Evolutionary conservation across 768 basidiomycete genomes (phyloP).

Genomic region (Agrocybe praecox): DNA sequence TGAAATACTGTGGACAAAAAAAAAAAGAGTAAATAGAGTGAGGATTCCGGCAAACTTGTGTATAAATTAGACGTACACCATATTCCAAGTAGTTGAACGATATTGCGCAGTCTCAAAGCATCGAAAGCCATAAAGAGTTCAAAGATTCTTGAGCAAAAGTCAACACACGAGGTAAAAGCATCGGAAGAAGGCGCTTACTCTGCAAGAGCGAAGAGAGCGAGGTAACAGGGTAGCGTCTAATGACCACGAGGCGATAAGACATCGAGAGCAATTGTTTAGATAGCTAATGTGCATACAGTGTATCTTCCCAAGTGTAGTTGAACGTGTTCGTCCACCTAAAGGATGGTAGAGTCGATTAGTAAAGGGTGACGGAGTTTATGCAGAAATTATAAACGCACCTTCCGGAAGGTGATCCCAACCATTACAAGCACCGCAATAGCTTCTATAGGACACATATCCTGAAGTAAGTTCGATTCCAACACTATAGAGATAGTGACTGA

Average conservation of each 20-base stretch:
- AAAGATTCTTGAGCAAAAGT: constrained; percentile 57
- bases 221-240: constrained; percentile 82
- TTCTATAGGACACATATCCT: constrained; percentile 44
- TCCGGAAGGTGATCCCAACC: constrained; percentile 71
- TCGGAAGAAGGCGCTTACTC: constrained; percentile 50
- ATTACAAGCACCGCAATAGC: constrained; percentile 74
- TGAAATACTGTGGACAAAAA: constrained; percentile 62
- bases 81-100: constrained; percentile 78
- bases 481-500: constrained; percentile 37
- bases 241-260: not conserved
- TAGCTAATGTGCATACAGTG: constrained; percentile 42
- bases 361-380: not conserved
- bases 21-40: not conserved
- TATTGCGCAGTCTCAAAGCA: constrained; percentile 77
- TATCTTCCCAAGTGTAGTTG: constrained; percentile 43
- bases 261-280: not conserved
- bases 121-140: constrained; percentile 82
- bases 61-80: constrained; percentile 46
- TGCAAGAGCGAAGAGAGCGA: constrained; percentile 81
- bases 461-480: not conserved
- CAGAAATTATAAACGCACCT: constrained; percentile 40
- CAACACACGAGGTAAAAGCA: not conserved
- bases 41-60: not conserved
- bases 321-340: constrained; percentile 55
- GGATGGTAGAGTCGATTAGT: constrained; percentile 2